phyloP scores from a whole-genome alignment of 2,329 filamentous ascomycete species.

The Fusarium neocosmosporiellum region DNA sequence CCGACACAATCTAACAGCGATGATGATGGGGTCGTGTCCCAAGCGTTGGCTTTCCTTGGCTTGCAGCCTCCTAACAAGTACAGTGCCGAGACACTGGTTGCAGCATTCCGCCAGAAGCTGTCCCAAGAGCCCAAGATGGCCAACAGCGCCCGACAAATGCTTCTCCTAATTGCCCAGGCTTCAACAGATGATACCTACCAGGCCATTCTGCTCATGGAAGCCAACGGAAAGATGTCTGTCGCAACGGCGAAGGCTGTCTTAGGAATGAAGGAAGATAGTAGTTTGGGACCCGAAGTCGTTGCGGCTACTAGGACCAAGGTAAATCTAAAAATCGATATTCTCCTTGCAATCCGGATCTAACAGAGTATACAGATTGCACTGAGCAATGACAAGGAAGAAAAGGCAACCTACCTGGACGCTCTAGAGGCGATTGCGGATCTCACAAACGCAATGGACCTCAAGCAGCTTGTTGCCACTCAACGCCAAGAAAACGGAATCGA shows the following conservation, averaged over 20 bases:
- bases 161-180: constrained; percentile 49
- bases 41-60: constrained; percentile 50
- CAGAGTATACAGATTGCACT: constrained; percentile 38
- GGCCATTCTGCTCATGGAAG: constrained; percentile 48
- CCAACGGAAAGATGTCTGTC: constrained; percentile 50
- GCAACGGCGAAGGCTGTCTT: constrained; percentile 48
- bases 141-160: constrained; percentile 47
- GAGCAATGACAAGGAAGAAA: constrained; percentile 44
- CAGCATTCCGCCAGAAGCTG: constrained; percentile 51
- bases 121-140: constrained; percentile 47
- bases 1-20: constrained; percentile 43
- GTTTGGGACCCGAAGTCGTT: constrained; percentile 41
- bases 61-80: constrained; percentile 51
- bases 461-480: constrained; percentile 42
- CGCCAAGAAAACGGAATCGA: constrained; percentile 42
- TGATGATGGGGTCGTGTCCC: constrained; percentile 46
- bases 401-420: constrained; percentile 48
- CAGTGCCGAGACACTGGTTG: constrained; percentile 48
- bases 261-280: constrained; percentile 38
- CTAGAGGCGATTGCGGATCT: constrained; percentile 51
- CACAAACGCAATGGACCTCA: constrained; percentile 43
- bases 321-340: not conserved
- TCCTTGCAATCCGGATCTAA: constrained; percentile 18
- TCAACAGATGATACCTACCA: constrained; percentile 51
- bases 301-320: constrained; percentile 46